phyloP scores from a whole-genome alignment of 2,329 filamentous ascomycete genomes.

The Colletotrichum aenigma region DNA sequence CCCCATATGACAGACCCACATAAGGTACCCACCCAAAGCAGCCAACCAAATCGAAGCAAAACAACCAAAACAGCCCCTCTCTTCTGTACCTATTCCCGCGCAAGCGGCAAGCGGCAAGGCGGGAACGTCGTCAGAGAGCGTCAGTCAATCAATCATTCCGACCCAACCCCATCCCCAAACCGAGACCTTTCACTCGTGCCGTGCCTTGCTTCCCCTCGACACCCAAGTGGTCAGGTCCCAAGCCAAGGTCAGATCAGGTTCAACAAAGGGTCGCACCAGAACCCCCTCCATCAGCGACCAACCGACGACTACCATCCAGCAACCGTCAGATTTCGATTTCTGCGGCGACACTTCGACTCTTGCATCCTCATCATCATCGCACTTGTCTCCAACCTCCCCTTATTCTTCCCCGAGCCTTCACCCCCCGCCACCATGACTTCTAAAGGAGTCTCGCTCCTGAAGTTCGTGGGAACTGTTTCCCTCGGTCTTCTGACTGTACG shows the following conservation, averaged over 20 bases:
- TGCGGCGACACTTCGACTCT: neutral
- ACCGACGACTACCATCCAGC: neutral
- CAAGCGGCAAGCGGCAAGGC: constrained; percentile 17
- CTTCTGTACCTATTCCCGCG: constrained; percentile 2
- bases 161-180: neutral
- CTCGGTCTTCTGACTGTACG: constrained; percentile 87
- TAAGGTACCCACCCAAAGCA: neutral
- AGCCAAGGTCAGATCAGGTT: constrained; percentile 4
- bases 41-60: constrained; percentile 8
- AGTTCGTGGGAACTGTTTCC: constrained; percentile 92
- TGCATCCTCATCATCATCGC: neutral
- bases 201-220: neutral
- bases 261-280: neutral
- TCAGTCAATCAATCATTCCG: constrained; percentile 10
- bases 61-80: constrained; percentile 15
- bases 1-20: neutral
- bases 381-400: neutral
- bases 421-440: constrained; percentile 59
- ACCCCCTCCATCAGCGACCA: constrained; percentile 3
- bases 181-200: neutral
- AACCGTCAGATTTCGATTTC: neutral
- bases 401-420: neutral
- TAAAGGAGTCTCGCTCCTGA: constrained; percentile 76
- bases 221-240: neutral
- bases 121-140: constrained; percentile 18